Evolutionary conservation across 345 rosid genomes (phyloP), one percentile per base, ranked within the genome.

Genomic region (Populus simonii): DNA sequence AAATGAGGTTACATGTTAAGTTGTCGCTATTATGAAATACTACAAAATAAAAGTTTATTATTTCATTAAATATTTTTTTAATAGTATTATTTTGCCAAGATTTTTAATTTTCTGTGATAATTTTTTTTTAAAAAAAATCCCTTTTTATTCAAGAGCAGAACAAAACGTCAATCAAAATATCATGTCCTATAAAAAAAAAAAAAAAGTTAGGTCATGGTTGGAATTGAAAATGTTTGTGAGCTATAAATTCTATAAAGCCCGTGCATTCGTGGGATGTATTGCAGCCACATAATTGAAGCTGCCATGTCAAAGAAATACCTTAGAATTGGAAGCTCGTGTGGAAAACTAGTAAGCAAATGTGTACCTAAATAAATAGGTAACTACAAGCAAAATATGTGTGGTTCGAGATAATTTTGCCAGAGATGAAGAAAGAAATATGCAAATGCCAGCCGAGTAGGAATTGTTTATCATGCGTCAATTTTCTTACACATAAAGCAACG

Each of bases 1-100:
- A 0, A 33, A 0, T 33, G 0, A 33, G 0, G 0, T 0, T 4
- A 33, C 6, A 33, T 33, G 0, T 33, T 33, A 33, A 33, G 4
- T 33, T 33, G 0, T 4, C 0, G 6, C 0, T 33, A 33, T 33
- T 4, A 0, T 33, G 6, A 4, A 31, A 31, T 3, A 31, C 3
- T 31, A 2, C 3, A 31, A 33, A 5, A 4, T 33, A 33, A 33
- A 33, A 33, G 0, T 33, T 0, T 33, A 0, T 5, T 33, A 5
- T 33, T 33, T 33, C 6, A 33, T 0, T 0, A 33, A 4, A 4
- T 3, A 4, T 3, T 3, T 3, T 33, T 33, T 3, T 33, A 33
- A 33, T 33, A 33, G 6, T 33, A 4, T 33, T 33, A 33, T 33
- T 33, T 33, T 33, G 0, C 0, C 33, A 31, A 31, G 3, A 31